Evolutionary conservation across 352 stramenopile species (phyloP).

Genomic region (Pythium periplocum): DNA sequence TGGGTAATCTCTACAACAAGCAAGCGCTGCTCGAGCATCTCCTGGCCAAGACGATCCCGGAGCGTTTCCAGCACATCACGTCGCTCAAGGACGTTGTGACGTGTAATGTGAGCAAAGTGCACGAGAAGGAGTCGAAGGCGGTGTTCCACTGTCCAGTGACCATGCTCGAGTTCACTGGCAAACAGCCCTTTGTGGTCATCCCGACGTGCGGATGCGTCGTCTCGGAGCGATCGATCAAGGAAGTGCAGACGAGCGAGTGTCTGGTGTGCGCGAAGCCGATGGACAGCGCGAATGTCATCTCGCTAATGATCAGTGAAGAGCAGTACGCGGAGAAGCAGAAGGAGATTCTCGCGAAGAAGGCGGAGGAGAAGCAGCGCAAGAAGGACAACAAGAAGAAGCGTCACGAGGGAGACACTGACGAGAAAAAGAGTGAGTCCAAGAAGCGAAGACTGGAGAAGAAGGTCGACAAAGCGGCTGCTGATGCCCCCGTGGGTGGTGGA

Average conservation of each 20-base stretch:
- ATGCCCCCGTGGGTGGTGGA: conserved; percentile 5
- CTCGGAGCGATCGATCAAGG: conserved; percentile 82
- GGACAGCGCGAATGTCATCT: conserved; percentile 46
- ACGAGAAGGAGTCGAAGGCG: not conserved
- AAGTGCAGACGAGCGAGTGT: conserved; percentile 69
- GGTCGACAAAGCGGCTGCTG: too few relatives aligned
- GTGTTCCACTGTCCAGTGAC: conserved; percentile 74
- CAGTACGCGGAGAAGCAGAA: conserved; percentile 46
- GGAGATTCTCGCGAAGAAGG: conserved; percentile 40
- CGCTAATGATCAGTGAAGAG: conserved; percentile 54
- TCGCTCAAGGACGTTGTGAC: conserved; percentile 86
- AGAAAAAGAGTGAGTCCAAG: conserved; percentile 9
- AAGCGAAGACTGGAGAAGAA: conserved; percentile 11
- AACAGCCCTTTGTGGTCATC: conserved; percentile 81
- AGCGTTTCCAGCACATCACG: conserved; percentile 71
- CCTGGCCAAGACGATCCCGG: conserved; percentile 71
- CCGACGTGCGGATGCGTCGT: conserved; percentile 84
- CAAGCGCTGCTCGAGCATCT: conserved; percentile 79
- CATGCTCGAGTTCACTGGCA: conserved; percentile 85
- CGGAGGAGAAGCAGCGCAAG: conserved; percentile 34
- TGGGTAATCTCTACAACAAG: conserved; percentile 93
- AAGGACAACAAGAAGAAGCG: conserved; percentile 49
- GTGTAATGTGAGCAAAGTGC: conserved; percentile 36
- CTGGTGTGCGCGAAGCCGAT: conserved; percentile 59
- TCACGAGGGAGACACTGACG: conserved; percentile 1